Base-by-base conservation (phyloP, 257 asterid genomes). In the Solanum chilense region DNA sequence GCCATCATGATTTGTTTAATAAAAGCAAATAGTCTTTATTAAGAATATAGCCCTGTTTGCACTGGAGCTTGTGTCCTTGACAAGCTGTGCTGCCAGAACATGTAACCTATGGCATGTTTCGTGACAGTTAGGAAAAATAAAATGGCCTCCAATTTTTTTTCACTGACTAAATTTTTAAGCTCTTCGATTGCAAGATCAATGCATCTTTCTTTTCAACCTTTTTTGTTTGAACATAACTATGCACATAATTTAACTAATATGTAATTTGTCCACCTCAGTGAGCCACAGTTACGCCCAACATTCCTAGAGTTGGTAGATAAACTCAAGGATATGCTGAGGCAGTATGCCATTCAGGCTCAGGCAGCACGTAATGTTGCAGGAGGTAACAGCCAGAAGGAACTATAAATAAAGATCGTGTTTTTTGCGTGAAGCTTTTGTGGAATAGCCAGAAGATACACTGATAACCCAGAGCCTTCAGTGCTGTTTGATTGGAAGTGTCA, bases 271-370 rank as follows among this genome's bases (percentile, higher is more conserved):
- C 81, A 86, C 82, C 89, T 62, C 91, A 97, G 99, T 39, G 98
- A 97, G 84, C 97, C 98, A 41, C 93, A 81, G 41, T 12, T 82
- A 70, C 98, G 98, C 14, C 98, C 99, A 66, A 87, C 95, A 14
- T 94, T 94, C 92, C 94, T 90, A 87, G 99, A 97, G 89, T 87
- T 97, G 60, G 91, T 95, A 49, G 99, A 93, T 84, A 94, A 86
- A 91, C 94, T 97, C 15, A 94, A 91, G 90, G 97, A 94, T 60
- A 58, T 97, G 88, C 97, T 92, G 87, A 93, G 73, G 86, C 94
- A 87, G 84, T 89, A 74, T 73, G 90, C 93, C 2, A 82, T 93
- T 85, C 97, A 93, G 39, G 86, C 84, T 78, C 98, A 93, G 88
- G 97, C 95, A 15, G 93, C 91, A 7, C 94, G 95, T 52, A 91